Conservation (phyloP, 371 early-diverging fungal species). For the Amoeboaphelidium protococcarum region DNA sequence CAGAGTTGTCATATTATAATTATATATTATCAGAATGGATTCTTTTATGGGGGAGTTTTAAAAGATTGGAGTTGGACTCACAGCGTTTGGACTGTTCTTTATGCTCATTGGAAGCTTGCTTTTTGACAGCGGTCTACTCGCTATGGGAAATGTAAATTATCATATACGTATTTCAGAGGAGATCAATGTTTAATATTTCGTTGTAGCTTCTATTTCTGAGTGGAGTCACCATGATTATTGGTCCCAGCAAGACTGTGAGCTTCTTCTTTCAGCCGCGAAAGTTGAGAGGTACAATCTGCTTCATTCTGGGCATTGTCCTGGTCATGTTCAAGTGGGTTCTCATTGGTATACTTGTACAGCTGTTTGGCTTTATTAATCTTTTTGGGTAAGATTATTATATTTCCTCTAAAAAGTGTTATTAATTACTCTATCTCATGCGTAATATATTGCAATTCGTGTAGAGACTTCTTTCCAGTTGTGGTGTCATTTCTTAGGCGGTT, state of each 20-base stretch:
- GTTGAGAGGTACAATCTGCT: constrained; percentile 60
- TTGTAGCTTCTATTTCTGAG: constrained; percentile 61
- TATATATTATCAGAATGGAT: too few relatives aligned
- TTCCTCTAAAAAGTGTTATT: not conserved
- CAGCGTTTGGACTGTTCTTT: constrained; percentile 79
- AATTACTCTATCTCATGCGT: too few relatives aligned
- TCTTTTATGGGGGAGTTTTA: too few relatives aligned
- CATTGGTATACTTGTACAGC: constrained; percentile 65
- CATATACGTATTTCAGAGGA: not conserved
- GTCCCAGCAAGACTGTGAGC: constrained; percentile 42
- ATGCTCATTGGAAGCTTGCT: constrained; percentile 73
- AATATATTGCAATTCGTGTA: constrained; percentile 10
- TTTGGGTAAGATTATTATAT: constrained; percentile 42
- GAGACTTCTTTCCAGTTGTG: constrained; percentile 86
- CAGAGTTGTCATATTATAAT: too few relatives aligned
- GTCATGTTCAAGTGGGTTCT: constrained; percentile 62
- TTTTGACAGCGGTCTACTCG: constrained; percentile 80
- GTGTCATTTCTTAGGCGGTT: not conserved
- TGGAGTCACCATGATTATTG: constrained; percentile 68
- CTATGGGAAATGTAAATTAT: constrained; percentile 69
- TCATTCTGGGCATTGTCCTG: constrained; percentile 64
- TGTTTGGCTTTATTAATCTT: constrained; percentile 79
- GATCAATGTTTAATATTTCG: not conserved
- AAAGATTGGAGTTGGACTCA: constrained; percentile 76
- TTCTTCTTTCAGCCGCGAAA: constrained; percentile 63